Percentiles rank a stretch among this genome's conserved stretches.
These are phyloP conservation scores for Candida maesae DNA, from an alignment of 805 yeast genomes.

Conservation along the genomic window DNA sequence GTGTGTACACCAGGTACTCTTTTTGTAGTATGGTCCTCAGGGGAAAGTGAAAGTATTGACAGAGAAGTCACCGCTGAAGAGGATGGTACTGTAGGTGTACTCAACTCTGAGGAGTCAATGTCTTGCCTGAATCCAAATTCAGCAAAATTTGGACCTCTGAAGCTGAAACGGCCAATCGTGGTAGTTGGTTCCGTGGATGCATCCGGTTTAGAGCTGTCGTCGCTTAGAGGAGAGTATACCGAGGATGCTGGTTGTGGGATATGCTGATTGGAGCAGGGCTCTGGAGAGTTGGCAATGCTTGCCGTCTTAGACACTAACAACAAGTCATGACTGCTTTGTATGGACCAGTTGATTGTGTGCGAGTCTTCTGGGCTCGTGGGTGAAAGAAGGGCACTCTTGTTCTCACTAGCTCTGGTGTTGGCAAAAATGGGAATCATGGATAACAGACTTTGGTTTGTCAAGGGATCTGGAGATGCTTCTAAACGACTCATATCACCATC, in stretches of 20 bases:
- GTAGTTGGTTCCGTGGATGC: neutral
- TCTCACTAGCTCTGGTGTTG: neutral
- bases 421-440: constrained; percentile 4
- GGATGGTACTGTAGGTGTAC: neutral
- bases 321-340: constrained; percentile 12
- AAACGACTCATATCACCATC: neutral
- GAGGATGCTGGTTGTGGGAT: constrained; percentile 4
- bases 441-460: neutral
- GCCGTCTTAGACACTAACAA: neutral
- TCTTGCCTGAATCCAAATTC: too few relatives aligned
- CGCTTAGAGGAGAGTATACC: neutral
- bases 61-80: neutral
- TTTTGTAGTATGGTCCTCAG: too few relatives aligned
- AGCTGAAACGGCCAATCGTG: too few relatives aligned
- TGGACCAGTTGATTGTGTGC: constrained; percentile 2
- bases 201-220: neutral
- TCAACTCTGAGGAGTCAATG: too few relatives aligned
- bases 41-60: neutral
- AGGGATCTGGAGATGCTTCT: neutral
- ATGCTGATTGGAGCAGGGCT: too few relatives aligned
- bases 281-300: neutral
- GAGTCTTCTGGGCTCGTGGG: neutral
- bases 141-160: too few relatives aligned
- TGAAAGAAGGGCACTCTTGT: neutral
- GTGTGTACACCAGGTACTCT: constrained; percentile 3